Base-by-base conservation (phyloP, 2,329 filamentous ascomycete species). In the Fusarium oxysporum region DNA sequence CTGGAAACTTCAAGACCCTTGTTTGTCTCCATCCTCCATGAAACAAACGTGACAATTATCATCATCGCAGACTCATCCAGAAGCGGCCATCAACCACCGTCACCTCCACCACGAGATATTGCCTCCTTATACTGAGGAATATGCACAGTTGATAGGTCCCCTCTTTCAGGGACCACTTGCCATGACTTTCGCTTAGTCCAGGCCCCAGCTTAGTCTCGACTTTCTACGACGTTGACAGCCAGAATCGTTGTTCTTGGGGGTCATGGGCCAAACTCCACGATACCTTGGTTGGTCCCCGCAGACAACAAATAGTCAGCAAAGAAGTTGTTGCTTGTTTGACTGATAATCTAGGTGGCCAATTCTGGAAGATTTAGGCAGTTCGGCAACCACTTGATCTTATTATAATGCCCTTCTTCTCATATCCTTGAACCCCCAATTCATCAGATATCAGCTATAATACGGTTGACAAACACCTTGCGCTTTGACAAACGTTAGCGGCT, bases 251-350 rank as follows among this genome's bases (percentile, higher is more conserved):
- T 55, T 60, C 41, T 53, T 44, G 30, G 37, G 61, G 70, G 30
- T 59, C 68, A 70, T 70, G 70, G 68, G 71, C 62, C 48, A 71
- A 68, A 67, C 68, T 68, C 48, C 66, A 62, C 62, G 70, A 71
- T 72, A 21, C 33, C 32, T 37, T 37, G 71, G 61, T 43, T 60
- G 58, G 51, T 44, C 59, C 62, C 56, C 59, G 44, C 64, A 72
- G 44, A 65, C 44, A 60, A 8, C 44, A 37, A 40, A 21, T 37
- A 30, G 47, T 32, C 38, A 30, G 23, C 30, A 62, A 47, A 62
- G 17, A 35, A 54, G 45, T 37, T 53, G 38, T 65, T 62, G 57
- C 60, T 59, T 65, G 43, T 50, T 58, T 60, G 40, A 66, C 62
- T 61, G 48, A 30, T 40, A 28, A 40, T 30, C 33, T 17, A 35